Evolutionary conservation across 495 filamentous ascomycete species (phyloP).

Genomic region (Annulohypoxylon nitens): DNA sequence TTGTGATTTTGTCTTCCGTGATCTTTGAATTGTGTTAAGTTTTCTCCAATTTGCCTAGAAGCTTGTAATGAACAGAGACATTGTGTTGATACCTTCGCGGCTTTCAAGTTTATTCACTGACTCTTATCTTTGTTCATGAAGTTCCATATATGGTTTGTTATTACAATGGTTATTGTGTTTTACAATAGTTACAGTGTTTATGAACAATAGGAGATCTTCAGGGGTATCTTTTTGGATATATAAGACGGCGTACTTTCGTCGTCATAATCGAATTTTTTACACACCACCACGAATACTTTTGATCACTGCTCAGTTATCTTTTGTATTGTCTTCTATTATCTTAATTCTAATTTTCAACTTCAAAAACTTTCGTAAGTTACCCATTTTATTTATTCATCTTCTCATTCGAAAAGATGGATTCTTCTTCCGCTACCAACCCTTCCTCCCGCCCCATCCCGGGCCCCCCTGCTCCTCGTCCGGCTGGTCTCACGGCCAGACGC

Average conservation of each 20-base stretch:
- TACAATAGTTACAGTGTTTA: background rate
- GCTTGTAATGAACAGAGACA: background rate
- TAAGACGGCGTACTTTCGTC: background rate
- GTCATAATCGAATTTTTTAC: background rate
- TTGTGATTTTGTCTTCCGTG: background rate
- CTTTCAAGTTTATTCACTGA: background rate
- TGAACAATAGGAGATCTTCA: background rate
- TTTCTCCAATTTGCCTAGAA: background rate
- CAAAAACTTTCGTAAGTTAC: too few species aligned
- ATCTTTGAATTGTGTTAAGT: background rate
- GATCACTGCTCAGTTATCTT: background rate
- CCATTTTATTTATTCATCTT: too few species aligned
- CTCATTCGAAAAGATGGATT: too few species aligned
- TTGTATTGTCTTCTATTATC: background rate
- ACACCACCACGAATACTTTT: background rate
- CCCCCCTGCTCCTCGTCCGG: too few species aligned
- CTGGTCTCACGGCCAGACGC: too few species aligned
- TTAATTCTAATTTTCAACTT: background rate
- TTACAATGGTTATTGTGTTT: constrained; percentile 5
- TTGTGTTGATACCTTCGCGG: background rate
- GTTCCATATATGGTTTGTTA: background rate
- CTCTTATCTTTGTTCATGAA: background rate
- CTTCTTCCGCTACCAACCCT: too few species aligned
- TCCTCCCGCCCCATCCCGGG: too few species aligned
- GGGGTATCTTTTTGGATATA: background rate